Evolutionary conservation across 2,329 filamentous ascomycete genomes (phyloP).

Genomic region (Nemania bipapillata): DNA sequence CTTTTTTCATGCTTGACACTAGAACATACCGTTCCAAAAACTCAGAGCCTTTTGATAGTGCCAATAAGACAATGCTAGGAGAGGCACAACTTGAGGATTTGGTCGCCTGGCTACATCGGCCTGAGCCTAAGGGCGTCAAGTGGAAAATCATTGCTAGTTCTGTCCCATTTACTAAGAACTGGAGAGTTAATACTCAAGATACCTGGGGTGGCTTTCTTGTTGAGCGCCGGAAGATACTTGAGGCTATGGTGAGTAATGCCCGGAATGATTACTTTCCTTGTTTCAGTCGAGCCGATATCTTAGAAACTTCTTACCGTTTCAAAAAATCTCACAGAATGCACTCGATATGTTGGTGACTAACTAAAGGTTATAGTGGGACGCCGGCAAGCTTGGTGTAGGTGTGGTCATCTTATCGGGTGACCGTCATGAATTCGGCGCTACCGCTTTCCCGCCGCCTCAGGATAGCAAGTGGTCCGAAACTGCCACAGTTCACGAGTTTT

Average conservation of each 20-base stretch:
- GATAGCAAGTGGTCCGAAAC: slow-evolving; percentile 70
- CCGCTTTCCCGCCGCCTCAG: slow-evolving; percentile 73
- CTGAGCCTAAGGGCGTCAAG: slow-evolving; percentile 79
- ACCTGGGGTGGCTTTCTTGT: slow-evolving; percentile 93
- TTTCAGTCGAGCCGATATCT: not conserved
- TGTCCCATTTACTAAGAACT: slow-evolving; percentile 97
- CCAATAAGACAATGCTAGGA: slow-evolving; percentile 88
- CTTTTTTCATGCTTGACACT: slow-evolving; percentile 95
- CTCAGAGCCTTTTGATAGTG: slow-evolving; percentile 66
- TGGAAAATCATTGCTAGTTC: slow-evolving; percentile 95
- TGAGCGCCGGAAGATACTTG: slow-evolving; percentile 81
- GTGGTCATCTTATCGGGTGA: slow-evolving; percentile 90
- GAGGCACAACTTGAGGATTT: slow-evolving; percentile 80
- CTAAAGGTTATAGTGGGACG: slow-evolving; percentile 69
- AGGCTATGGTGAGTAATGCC: slow-evolving; percentile 70
- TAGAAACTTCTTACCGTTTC: not conserved
- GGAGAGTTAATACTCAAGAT: slow-evolving; percentile 86
- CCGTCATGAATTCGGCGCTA: slow-evolving; percentile 96
- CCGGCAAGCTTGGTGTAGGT: slow-evolving; percentile 77
- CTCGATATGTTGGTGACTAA: not conserved
- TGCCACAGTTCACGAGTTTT: slow-evolving; percentile 86
- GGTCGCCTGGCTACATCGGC: slow-evolving; percentile 76
- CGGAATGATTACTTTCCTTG: no score
- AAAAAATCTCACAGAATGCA: not conserved
- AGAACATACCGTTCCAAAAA: slow-evolving; percentile 83